Percentiles rank a stretch among this genome's conserved stretches.
Conservation (phyloP, 2,329 filamentous ascomycete species). For the Exophiala oligosperma region DNA sequence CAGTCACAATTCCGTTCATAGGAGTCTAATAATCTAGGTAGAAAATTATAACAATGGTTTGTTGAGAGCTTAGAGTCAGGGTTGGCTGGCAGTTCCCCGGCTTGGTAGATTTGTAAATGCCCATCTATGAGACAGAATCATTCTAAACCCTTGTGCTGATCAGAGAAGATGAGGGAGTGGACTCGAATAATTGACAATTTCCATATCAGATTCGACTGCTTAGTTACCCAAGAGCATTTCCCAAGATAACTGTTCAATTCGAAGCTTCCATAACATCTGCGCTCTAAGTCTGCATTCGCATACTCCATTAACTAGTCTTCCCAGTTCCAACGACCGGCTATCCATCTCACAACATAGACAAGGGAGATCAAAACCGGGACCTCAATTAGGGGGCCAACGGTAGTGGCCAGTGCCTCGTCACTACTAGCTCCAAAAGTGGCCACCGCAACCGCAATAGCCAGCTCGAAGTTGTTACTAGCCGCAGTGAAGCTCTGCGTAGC, state of each 20-base stretch:
- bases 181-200: not conserved
- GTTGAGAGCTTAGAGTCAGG: no score
- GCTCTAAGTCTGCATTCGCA: not conserved
- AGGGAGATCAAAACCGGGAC: constrained; percentile 77
- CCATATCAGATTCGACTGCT: not conserved
- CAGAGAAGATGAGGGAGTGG: no score
- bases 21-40: no score
- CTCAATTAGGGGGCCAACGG: constrained; percentile 82
- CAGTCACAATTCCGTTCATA: no score
- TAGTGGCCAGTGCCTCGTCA: constrained; percentile 77
- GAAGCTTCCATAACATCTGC: no score
- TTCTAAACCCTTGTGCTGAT: no score
- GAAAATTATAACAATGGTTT: no score
- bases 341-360: constrained; percentile 70
- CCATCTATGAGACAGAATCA: no score
- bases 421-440: constrained; percentile 76
- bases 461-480: constrained; percentile 67
- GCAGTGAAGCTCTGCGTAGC: constrained; percentile 71
- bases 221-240: not conserved
- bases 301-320: constrained; percentile 11
- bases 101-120: no score
- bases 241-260: no score
- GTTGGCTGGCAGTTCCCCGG: no score
- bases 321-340: constrained; percentile 21
- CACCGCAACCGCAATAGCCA: constrained; percentile 85